Evolutionary conservation across 1,139 yeast species (phyloP), one percentile per base, ranked within the genome.

Genomic region (Candida pseudoviswanathii): DNA sequence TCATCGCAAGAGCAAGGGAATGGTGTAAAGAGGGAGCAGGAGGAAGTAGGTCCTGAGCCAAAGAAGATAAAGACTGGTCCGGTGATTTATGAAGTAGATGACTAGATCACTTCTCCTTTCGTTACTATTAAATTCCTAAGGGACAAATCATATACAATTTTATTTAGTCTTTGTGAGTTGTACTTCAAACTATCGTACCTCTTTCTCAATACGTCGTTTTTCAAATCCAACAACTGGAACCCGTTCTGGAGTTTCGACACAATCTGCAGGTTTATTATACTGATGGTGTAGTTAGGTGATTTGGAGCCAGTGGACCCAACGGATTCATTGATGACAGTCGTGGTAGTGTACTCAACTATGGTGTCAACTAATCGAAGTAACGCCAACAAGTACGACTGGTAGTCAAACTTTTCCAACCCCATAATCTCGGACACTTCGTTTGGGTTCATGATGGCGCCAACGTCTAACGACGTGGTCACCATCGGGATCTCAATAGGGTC

Each of bases 121-220:
- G 51, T 51, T 10, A 51, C 44, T 11, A 60, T 58, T 44, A 60
- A 52, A 38, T 55, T 58, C 45, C 64, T 51, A 33, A 60, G 54
- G 2, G 64, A 58, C 36, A 66, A 58, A 51, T 67, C 71, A 48
- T 66, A 66, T 6, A 67, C 71, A 29, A 67, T 59, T 26, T 63
- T 62, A 48, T 67, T 67, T 30, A 66, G 55, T 53, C 64, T 65
- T 53, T 67, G 68, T 40, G 64, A 58, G 47, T 54, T 63, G 49
- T 68, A 68, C 56, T 68, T 68, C 54, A 68, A 58, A 7, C 68
- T 68, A 44, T 68, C 73, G 47, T 57, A 67, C 46, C 60, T 65
- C 47, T 68, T 62, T 49, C 73, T 58, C 25, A 68, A 51, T 11
- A 47, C 54, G 43, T 67, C 73, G 46, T 68, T 68, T 49, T 67